A percentile compares a stretch with the other conserved stretches of the same genome.
Conservation (phyloP, 768 basidiomycete genomes). For the Collybia sordida region DNA sequence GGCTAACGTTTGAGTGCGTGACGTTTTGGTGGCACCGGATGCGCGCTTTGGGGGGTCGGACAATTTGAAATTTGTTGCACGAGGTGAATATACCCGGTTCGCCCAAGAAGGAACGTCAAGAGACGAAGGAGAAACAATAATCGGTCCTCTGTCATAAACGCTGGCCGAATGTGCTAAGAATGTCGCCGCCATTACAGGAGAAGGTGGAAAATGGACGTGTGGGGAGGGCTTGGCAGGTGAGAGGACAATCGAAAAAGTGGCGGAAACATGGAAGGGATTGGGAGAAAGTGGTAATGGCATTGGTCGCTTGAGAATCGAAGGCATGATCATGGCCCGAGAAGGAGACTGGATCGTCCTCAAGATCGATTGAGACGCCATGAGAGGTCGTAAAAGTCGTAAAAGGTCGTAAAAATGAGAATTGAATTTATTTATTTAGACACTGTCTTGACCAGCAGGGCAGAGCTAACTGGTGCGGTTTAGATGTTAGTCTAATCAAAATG, state of each 20-base stretch:
- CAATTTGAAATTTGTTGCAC: conserved; percentile 30
- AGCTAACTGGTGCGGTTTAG: conserved; percentile 16
- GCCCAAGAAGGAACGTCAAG: conserved; percentile 56
- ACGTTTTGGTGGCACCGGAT: background rate
- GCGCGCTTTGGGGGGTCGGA: conserved; percentile 27
- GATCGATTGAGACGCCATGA: conserved; percentile 38
- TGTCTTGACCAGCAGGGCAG: conserved; percentile 50
- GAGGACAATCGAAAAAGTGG: conserved; percentile 30
- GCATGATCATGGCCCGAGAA: conserved; percentile 23
- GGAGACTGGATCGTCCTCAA: conserved; percentile 35
- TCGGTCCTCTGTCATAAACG: conserved; percentile 65
- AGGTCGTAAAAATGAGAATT: conserved; percentile 18
- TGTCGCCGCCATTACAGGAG: conserved; percentile 55
- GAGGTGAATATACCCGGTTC: conserved; percentile 42
- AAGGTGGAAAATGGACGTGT: conserved; percentile 69
- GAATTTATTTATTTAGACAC: conserved; percentile 31
- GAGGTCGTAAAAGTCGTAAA: conserved; percentile 21
- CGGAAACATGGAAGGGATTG: conserved; percentile 24
- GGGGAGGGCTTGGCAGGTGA: conserved; percentile 35
- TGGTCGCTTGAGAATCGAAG: conserved; percentile 41
- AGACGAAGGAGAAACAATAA: conserved; percentile 56
- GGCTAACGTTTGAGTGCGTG: background rate
- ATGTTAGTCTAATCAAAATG: background rate
- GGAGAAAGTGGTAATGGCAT: conserved; percentile 36
- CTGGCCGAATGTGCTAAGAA: conserved; percentile 56